Percentiles rank a stretch among this genome's conserved stretches.
Conservation (phyloP, 1,284 basidiomycete species). For the Ceratobasidium sp. region DNA sequence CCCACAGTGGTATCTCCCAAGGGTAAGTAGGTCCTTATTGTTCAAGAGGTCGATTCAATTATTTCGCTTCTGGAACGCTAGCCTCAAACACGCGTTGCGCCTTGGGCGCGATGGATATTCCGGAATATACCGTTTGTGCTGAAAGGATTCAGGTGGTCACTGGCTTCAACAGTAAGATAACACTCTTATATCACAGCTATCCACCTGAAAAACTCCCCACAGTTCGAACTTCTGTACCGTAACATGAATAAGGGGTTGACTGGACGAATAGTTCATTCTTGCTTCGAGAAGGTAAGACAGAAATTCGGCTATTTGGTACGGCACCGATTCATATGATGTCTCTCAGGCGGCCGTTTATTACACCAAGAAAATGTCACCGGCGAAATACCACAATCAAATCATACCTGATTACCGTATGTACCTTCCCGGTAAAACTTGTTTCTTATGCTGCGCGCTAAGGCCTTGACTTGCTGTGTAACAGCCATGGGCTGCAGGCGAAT, state of each 20-base stretch:
- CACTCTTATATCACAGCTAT: not conserved
- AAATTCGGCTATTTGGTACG: not conserved
- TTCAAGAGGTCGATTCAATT: not conserved
- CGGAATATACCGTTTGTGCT: slow-evolving; percentile 3
- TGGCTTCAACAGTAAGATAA: not conserved
- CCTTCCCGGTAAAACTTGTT: too few species aligned
- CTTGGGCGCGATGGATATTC: slow-evolving; percentile 8
- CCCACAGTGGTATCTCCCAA: slow-evolving; percentile 59
- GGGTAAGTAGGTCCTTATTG: slow-evolving; percentile 48
- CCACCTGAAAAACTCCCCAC: not conserved
- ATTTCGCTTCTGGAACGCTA: not conserved
- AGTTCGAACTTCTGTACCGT: not conserved
- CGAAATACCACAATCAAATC: slow-evolving; percentile 20
- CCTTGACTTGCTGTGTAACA: not conserved
- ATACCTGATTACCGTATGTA: slow-evolving; percentile 12
- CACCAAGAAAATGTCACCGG: slow-evolving; percentile 5
- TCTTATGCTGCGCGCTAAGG: too few species aligned
- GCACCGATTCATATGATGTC: not conserved
- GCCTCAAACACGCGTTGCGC: slow-evolving; percentile 1
- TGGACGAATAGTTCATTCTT: not conserved
- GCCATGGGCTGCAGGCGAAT: slow-evolving; percentile 49
- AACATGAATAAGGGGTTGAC: not conserved
- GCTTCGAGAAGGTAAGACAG: not conserved
- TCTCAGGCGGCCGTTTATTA: not conserved
- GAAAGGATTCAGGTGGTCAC: not conserved